A percentile compares a stretch with the other conserved stretches of the same genome.
These are phyloP conservation scores for Clavulina sp. DNA, from an alignment of 768 basidiomycete genomes.

Conservation along the genomic window DNA sequence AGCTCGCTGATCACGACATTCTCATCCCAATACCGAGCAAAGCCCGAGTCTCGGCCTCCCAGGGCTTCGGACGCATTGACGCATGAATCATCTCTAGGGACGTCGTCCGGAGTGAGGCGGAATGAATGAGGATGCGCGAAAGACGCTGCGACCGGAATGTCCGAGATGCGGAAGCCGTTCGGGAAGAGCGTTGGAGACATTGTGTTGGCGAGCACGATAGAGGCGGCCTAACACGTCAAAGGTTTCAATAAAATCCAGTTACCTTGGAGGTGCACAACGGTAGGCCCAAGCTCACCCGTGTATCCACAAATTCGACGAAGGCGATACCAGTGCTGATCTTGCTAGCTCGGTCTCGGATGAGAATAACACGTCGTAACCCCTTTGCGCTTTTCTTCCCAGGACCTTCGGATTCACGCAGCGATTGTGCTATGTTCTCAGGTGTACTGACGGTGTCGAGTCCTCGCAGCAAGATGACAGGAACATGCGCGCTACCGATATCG, in stretches of 20 bases:
- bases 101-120: conserved; percentile 57
- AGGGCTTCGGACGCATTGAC: conserved; percentile 46
- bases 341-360: conserved; percentile 78
- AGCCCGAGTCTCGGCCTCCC: conserved; percentile 53
- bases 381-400: conserved; percentile 57
- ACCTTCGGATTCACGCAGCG: conserved; percentile 72
- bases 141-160: conserved; percentile 75
- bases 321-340: conserved; percentile 85
- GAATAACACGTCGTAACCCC: conserved; percentile 73
- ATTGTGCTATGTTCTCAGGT: conserved; percentile 71
- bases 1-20: conserved; percentile 54
- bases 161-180: conserved; percentile 83
- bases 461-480: conserved; percentile 72
- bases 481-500: conserved; percentile 79
- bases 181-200: conserved; percentile 81
- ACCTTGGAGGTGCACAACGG: background rate
- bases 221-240: conserved; percentile 43
- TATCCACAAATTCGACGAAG: conserved; percentile 81
- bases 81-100: conserved; percentile 61
- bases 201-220: conserved; percentile 61
- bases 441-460: conserved; percentile 78
- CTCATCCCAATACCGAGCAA: conserved; percentile 90
- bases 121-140: conserved; percentile 89
- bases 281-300: conserved; percentile 37
- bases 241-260: background rate